These are phyloP conservation scores for Paramyrothecium roridum DNA, from an alignment of 2,329 filamentous ascomycete species.

Conservation along the genomic window DNA sequence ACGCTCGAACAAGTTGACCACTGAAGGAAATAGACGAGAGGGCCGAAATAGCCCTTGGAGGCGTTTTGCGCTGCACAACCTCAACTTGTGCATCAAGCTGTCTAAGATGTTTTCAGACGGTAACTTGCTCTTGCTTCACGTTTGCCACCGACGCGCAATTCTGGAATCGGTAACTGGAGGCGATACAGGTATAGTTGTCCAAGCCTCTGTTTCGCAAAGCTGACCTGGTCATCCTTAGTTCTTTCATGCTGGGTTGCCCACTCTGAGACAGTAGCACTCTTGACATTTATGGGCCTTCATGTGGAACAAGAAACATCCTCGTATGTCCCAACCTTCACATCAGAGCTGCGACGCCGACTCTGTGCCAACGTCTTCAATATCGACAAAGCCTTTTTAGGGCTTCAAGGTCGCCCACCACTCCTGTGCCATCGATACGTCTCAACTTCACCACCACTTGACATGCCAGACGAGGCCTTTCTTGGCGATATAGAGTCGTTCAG, in stretches of 20 bases:
- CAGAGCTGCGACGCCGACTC: slow-evolving; percentile 27
- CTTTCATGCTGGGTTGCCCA: slow-evolving; percentile 32
- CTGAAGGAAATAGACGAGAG: slow-evolving; percentile 8
- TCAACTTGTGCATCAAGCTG: slow-evolving; percentile 25
- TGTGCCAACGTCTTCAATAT: slow-evolving; percentile 33
- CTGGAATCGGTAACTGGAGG: slow-evolving; percentile 34
- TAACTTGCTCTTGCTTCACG: slow-evolving; percentile 35
- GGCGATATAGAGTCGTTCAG: slow-evolving; percentile 28
- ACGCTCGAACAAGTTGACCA: not conserved
- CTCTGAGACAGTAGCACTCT: slow-evolving; percentile 31
- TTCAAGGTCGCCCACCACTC: slow-evolving; percentile 52
- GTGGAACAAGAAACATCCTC: slow-evolving; percentile 14
- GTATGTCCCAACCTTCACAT: slow-evolving; percentile 28
- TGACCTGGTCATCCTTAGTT: slow-evolving; percentile 17
- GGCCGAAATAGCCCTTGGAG: slow-evolving; percentile 3
- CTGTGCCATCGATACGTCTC: slow-evolving; percentile 50
- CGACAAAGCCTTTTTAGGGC: slow-evolving; percentile 49
- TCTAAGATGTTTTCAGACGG: slow-evolving; percentile 18
- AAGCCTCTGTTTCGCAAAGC: not conserved
- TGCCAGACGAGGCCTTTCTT: slow-evolving; percentile 46
- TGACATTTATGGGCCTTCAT: slow-evolving; percentile 33
- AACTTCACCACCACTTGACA: slow-evolving; percentile 51
- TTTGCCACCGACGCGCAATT: slow-evolving; percentile 27
- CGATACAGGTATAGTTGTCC: slow-evolving; percentile 28
- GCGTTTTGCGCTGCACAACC: slow-evolving; percentile 13